These are phyloP conservation scores for Leishmania lainsoni DNA, from an alignment of 208 protist species.

Conservation along the genomic window DNA sequence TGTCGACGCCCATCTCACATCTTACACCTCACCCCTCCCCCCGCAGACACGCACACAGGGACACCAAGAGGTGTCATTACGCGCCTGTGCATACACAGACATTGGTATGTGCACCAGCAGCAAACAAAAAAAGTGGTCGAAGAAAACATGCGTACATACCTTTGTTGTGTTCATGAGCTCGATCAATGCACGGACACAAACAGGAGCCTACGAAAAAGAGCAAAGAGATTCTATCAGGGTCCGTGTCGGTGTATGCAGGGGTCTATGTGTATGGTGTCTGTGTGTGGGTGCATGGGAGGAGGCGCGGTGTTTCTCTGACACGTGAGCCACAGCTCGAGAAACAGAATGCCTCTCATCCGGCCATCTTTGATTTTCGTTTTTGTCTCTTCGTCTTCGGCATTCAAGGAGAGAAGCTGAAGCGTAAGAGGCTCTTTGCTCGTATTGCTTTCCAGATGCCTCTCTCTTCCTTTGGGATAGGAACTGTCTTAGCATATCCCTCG, in stretches of 20 bases:
- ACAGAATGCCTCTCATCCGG: not conserved
- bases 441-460: not conserved
- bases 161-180: not conserved
- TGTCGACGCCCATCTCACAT: not conserved
- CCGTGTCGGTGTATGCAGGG: not conserved
- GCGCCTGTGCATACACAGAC: not conserved
- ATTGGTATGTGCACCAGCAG: not conserved
- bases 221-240: not conserved
- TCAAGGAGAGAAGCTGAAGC: not conserved
- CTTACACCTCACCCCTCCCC: not conserved
- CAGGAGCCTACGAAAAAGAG: not conserved
- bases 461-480: not conserved
- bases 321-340: not conserved
- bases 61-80: not conserved
- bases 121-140: not conserved
- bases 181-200: not conserved
- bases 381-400: not conserved
- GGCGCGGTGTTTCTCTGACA: not conserved
- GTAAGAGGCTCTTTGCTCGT: too few relatives aligned
- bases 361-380: not conserved
- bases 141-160: not conserved
- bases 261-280: not conserved
- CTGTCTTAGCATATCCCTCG: not conserved
- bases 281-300: too few relatives aligned
- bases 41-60: not conserved